A percentile compares a stretch with the other conserved stretches of the same genome.
These are phyloP conservation scores for Microsporum canis DNA, from an alignment of 2,329 filamentous ascomycete genomes.

Conservation along the genomic window DNA sequence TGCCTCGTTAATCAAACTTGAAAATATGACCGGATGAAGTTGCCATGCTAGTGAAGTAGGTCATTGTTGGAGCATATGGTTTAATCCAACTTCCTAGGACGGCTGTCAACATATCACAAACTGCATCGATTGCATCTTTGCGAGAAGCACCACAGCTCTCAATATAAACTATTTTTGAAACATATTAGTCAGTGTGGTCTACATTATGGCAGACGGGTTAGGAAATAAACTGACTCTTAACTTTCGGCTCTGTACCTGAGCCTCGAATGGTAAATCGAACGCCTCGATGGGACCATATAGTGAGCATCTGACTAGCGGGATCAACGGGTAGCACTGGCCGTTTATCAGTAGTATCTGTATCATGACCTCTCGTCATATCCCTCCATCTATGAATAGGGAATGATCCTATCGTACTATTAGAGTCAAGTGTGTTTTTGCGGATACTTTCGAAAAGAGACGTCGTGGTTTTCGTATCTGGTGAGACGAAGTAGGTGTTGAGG, in stretches of 20 bases:
- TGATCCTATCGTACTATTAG: slow-evolving; percentile 38
- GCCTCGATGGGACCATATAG: slow-evolving; percentile 43
- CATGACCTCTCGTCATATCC: slow-evolving; percentile 50
- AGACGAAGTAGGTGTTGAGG: slow-evolving; percentile 53
- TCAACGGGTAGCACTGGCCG: slow-evolving; percentile 47
- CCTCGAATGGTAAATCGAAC: slow-evolving; percentile 49
- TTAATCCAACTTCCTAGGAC: slow-evolving; percentile 31
- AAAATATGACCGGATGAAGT: slow-evolving; percentile 31
- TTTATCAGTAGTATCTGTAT: slow-evolving; percentile 43
- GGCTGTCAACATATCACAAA: slow-evolving; percentile 28
- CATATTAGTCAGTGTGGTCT: slow-evolving; percentile 1
- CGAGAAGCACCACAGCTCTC: slow-evolving; percentile 30
- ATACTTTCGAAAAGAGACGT: slow-evolving; percentile 45
- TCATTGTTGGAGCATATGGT: slow-evolving; percentile 30
- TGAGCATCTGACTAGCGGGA: slow-evolving; percentile 52
- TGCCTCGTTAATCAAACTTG: slow-evolving; percentile 2
- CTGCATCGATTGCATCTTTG: slow-evolving; percentile 26
- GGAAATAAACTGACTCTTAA: slow-evolving; percentile 40
- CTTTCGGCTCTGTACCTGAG: slow-evolving; percentile 56
- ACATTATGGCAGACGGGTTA: neutral
- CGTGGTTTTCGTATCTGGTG: slow-evolving; percentile 44
- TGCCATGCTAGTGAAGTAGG: slow-evolving; percentile 24
- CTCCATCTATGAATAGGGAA: slow-evolving; percentile 48
- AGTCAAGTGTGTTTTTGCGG: slow-evolving; percentile 33
- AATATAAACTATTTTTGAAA: slow-evolving; percentile 28